Evolutionary conservation across 768 basidiomycete genomes (phyloP), one percentile per base, ranked within the genome.

Genomic region (Agrocybe chaxingu): DNA sequence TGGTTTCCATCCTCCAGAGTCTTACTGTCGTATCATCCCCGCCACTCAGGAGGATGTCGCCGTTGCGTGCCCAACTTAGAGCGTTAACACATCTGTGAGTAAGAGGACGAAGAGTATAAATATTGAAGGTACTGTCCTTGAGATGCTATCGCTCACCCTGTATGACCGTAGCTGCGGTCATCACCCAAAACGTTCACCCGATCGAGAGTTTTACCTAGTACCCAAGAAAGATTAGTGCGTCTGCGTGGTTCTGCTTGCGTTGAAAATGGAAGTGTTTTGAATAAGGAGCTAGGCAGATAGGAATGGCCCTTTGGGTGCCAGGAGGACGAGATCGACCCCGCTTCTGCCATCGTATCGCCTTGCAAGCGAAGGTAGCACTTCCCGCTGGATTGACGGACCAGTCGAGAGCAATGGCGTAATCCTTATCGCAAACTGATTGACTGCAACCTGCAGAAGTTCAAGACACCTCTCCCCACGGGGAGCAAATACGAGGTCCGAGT

Each of bases 1-100:
- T 62, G 11, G 70, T 55, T 59, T 87, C 80, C 61, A 89, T 78
- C 38, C 78, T 71, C 92, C 92, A 96, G 52, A 95, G 73, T 60
- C 89, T 82, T 19, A 94, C 77, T 33, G 85, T 86, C 38, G 76
- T 81, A 61, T 91, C 88, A 60, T 91, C 89, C 16, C 88, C 86
- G 16, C 81, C 84, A 56, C 78, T 85, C 13, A 92, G 63, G 36
- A 91, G 70, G 11, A 87, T 54, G 49, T 82, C 75, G 2, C 87
- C 89, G 48, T 80, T 75, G 42, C 70, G 70, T 2, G 85, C 80
- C 89, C 89, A 91, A 53, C 80, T 84, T 33, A 90, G 57, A 31
- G 89, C 85, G 60, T 91, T 92, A 30, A 89, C 86, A 56, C 88
- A 90, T 47, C 87, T 88, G 45, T 41, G 33, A 19, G 37, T 32